A percentile compares a stretch with the other conserved stretches of the same genome.
Conservation (phyloP, 2,329 filamentous ascomycete species). For the Nothomitra cinnamomea region DNA sequence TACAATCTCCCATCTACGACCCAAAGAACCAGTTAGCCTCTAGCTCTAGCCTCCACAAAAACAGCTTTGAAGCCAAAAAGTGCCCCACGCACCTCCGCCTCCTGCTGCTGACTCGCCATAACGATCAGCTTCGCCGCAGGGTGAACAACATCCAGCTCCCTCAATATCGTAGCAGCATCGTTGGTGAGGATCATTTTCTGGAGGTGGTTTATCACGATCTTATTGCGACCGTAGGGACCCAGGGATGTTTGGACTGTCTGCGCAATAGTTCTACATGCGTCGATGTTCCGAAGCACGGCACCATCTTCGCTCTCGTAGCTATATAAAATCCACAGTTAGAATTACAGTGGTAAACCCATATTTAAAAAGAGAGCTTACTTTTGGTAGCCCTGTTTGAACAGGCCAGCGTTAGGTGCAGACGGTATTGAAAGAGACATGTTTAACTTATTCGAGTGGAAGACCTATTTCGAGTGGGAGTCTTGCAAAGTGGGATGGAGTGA, state of each 20-base stretch:
- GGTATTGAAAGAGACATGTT: slow-evolving; percentile 92
- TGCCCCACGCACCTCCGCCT: slow-evolving; percentile 43
- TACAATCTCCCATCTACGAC: slow-evolving; percentile 74
- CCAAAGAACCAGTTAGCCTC: not conserved
- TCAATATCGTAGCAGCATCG: slow-evolving; percentile 90
- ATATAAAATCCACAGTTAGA: slow-evolving; percentile 12
- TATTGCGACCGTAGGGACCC: slow-evolving; percentile 95
- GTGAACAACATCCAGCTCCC: slow-evolving; percentile 95
- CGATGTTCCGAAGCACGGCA: slow-evolving; percentile 94
- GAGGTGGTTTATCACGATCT: slow-evolving; percentile 98
- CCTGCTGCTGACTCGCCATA: slow-evolving; percentile 98
- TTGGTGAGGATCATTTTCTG: slow-evolving; percentile 99
- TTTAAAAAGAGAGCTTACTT: slow-evolving; percentile 45
- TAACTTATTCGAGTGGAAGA: not conserved
- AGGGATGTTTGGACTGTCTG: slow-evolving; percentile 94
- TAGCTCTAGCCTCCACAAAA: not conserved
- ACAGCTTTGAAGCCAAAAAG: not conserved
- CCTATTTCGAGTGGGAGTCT: too few species aligned
- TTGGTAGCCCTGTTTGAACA: slow-evolving; percentile 95
- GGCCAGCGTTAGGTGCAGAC: slow-evolving; percentile 75
- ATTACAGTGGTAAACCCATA: not conserved
- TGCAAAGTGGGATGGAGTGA: slow-evolving; percentile 3
- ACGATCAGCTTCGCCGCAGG: slow-evolving; percentile 93
- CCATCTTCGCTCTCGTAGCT: slow-evolving; percentile 99
- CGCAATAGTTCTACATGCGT: slow-evolving; percentile 90